Conservation (phyloP, 2,329 filamentous ascomycete genomes). For the Dothiorella sarmentorum region DNA sequence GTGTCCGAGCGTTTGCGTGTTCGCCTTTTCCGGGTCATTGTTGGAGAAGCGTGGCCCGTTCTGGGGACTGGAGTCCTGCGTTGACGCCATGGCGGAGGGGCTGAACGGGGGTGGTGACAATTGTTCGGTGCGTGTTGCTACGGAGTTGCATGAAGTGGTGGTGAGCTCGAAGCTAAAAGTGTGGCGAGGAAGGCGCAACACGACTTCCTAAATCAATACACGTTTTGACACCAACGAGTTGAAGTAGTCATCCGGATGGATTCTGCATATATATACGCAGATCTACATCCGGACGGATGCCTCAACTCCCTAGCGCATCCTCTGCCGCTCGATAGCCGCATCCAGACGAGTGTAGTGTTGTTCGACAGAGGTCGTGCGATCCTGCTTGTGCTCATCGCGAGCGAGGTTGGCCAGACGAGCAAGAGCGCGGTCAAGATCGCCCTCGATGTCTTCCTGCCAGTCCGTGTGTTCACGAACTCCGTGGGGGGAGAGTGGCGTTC, state of each 20-base stretch:
- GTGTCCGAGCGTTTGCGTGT: neutral
- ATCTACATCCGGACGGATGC: too few species aligned
- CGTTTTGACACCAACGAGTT: too few species aligned
- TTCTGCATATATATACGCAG: too few species aligned
- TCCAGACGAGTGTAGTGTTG: slow-evolving; percentile 29
- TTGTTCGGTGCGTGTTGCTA: neutral
- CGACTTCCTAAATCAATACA: too few species aligned
- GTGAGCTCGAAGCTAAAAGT: too few species aligned
- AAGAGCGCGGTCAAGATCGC: slow-evolving; percentile 27
- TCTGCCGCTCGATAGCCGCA: neutral
- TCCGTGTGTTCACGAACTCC: slow-evolving; percentile 26
- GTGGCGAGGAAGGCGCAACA: too few species aligned
- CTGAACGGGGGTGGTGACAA: neutral
- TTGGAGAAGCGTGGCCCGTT: slow-evolving; percentile 1
- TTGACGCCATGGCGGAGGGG: slow-evolving; percentile 3
- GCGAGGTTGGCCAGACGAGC: slow-evolving; percentile 32
- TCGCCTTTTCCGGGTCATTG: slow-evolving; percentile 10
- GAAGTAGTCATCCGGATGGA: too few species aligned
- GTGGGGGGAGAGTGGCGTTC: neutral
- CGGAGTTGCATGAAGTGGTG: neutral
- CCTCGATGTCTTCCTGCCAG: slow-evolving; percentile 32
- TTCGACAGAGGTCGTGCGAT: slow-evolving; percentile 25
- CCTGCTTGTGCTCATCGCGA: slow-evolving; percentile 27
- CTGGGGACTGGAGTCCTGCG: neutral
- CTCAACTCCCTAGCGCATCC: too few species aligned